Base-by-base conservation (phyloP, 1,284 basidiomycete species). In the Ustilago loliicola region DNA sequence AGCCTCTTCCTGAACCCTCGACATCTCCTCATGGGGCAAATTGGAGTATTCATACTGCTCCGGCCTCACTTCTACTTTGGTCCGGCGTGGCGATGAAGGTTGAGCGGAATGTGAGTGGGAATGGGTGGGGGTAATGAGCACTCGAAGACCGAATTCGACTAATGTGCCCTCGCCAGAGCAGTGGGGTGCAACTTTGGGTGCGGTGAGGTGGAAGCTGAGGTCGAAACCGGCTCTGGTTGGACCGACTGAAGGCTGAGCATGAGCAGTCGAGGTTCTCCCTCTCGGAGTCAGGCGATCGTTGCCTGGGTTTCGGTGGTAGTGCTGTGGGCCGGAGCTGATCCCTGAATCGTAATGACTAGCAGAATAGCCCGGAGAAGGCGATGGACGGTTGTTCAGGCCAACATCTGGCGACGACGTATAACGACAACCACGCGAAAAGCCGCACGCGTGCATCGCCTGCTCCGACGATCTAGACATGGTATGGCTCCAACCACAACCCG, bases 181-280 rank as follows among this genome's bases (percentile, higher is more conserved):
- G 30, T 60, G 42, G 17, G 64, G 48, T 3, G 64, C 38, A 23
- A 70, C 32, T 27, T 48, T 61, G 1, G 73, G 73, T 36, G 67
- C 52, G 17, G 34, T 38, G 13, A 76, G 55, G 30, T 63, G 47
- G 15, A 76, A 76, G 51, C 67, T 76, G 56, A 76, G 63, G n/a
- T 76, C 73, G 21, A 76, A 68, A 21, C 61, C 66, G 25, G 65
- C 15, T 21, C 42, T n/a, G 52, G 27, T 29, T 4, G 23, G 8
- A 15, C 6, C 48, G 25, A 9, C 25, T 50, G 23, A 13, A n/a
- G 25, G 5, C 8, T 13, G n/a, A 50, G 48, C 4, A 8, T 21
- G 9, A 15, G 27, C 3, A 25, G 48, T 21, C 3, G 45, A 23
- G 45, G 4, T 3, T 3, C 8, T 7, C 6, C 8, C 45, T 47